These are phyloP conservation scores for Tylopilus sp. DNA, from an alignment of 1,284 basidiomycete species.

Conservation along the genomic window DNA sequence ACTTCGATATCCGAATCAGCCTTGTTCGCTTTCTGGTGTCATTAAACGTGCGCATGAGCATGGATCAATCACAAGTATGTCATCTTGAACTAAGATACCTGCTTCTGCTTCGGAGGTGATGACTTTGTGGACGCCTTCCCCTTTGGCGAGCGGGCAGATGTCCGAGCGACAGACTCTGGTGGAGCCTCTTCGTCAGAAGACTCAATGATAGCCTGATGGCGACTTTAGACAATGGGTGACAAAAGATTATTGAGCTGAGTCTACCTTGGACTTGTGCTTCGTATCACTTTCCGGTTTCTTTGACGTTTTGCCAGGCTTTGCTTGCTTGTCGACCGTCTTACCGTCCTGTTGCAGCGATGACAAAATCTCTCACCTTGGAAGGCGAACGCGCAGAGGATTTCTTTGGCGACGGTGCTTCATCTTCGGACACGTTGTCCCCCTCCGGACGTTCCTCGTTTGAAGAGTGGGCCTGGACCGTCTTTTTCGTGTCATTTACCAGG, in stretches of 20 bases:
- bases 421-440: conserved; percentile 2
- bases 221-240: neutral
- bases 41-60: neutral
- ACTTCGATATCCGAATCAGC: conserved; percentile 12
- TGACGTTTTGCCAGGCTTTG: conserved; percentile 9
- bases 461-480: conserved; percentile 1
- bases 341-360: neutral
- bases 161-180: conserved; percentile 2
- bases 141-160: conserved; percentile 6
- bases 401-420: conserved; percentile 9
- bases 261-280: conserved; percentile 26
- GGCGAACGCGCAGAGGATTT: conserved; percentile 6
- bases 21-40: conserved; percentile 3
- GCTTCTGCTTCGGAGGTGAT: conserved; percentile 12
- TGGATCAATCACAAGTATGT: neutral
- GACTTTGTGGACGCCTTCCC: neutral
- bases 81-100: conserved; percentile 3
- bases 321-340: conserved; percentile 2
- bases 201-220: conserved; percentile 24
- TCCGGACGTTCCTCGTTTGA: conserved; percentile 1
- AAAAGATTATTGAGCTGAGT: neutral
- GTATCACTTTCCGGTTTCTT: conserved; percentile 20
- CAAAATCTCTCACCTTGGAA: conserved; percentile 12
- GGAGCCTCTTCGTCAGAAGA: conserved; percentile 27
- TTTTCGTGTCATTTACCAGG: neutral